Evolutionary conservation across 768 basidiomycete species (phyloP).

Genomic region (Lentinula guzmanii): DNA sequence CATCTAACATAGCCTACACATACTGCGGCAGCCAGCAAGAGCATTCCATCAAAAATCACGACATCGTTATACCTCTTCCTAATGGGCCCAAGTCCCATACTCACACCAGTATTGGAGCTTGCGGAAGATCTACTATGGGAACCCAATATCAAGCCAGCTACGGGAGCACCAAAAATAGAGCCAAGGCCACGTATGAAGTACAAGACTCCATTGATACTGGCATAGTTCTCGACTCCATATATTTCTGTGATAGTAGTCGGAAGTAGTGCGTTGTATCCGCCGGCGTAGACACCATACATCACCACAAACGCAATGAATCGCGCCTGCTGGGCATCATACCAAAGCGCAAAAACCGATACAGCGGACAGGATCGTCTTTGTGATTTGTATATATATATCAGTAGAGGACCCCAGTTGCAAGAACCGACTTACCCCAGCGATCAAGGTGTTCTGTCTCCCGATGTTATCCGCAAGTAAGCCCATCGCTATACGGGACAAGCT

Average conservation of each 20-base stretch:
- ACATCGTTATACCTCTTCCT: slow-evolving; percentile 28
- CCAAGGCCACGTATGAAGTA: slow-evolving; percentile 38
- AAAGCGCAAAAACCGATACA: slow-evolving; percentile 33
- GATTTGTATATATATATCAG: background rate
- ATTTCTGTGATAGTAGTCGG: slow-evolving; percentile 38
- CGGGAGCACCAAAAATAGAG: slow-evolving; percentile 32
- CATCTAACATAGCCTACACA: slow-evolving; percentile 36
- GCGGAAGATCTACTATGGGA: slow-evolving; percentile 17
- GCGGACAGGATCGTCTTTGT: slow-evolving; percentile 31
- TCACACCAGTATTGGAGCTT: background rate
- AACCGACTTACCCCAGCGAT: slow-evolving; percentile 15
- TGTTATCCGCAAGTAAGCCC: slow-evolving; percentile 34
- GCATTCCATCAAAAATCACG: slow-evolving; percentile 28
- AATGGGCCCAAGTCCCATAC: slow-evolving; percentile 10
- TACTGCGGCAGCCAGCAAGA: slow-evolving; percentile 28
- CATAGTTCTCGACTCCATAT: slow-evolving; percentile 36
- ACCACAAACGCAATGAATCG: slow-evolving; percentile 35
- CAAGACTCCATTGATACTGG: slow-evolving; percentile 32
- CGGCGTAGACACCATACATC: slow-evolving; percentile 35
- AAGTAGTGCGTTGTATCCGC: slow-evolving; percentile 38
- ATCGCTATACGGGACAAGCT: slow-evolving; percentile 32
- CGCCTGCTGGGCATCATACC: slow-evolving; percentile 29
- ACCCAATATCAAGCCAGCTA: slow-evolving; percentile 36
- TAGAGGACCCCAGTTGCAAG: slow-evolving; percentile 14
- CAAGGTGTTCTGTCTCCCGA: slow-evolving; percentile 40